Conservation (phyloP, 805 yeast genomes). For the Candida sithepensis region DNA sequence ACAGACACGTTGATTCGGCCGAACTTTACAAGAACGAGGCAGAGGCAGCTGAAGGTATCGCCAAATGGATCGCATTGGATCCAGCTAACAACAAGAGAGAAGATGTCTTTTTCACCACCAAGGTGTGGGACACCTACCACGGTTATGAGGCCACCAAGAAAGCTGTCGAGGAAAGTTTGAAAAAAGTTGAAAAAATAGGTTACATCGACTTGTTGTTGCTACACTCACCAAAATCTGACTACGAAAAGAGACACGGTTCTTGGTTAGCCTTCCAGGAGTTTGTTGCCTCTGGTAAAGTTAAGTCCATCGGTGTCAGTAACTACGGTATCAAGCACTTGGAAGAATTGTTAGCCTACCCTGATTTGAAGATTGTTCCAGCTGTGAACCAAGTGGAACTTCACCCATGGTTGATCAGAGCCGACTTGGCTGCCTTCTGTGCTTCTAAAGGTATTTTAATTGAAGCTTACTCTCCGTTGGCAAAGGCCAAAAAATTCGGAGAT, state of each 20-base stretch:
- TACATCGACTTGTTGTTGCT: constrained; percentile 54
- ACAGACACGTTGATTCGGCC: constrained; percentile 75
- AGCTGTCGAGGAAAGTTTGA: constrained; percentile 42
- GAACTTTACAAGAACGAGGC: constrained; percentile 60
- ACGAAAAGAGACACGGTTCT: constrained; percentile 41
- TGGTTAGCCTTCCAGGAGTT: constrained; percentile 57
- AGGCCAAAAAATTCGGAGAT: constrained; percentile 45
- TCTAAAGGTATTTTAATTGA: constrained; percentile 47
- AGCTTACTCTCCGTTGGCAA: constrained; percentile 66
- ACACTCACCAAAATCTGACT: constrained; percentile 49
- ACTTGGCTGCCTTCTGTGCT: constrained; percentile 41
- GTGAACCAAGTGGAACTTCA: constrained; percentile 50
- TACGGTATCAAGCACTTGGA: constrained; percentile 54
- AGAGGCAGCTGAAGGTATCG: constrained; percentile 59
- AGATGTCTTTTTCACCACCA: constrained; percentile 40
- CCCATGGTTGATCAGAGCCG: constrained; percentile 46
- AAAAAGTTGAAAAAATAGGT: constrained; percentile 38
- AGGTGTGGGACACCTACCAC: constrained; percentile 29
- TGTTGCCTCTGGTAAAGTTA: constrained; percentile 46
- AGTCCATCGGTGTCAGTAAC: constrained; percentile 62
- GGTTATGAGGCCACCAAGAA: constrained; percentile 37
- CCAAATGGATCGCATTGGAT: constrained; percentile 34
- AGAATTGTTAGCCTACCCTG: constrained; percentile 47
- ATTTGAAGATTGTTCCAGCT: constrained; percentile 40
- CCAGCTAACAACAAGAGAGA: constrained; percentile 28